phyloP scores from a whole-genome alignment of 306 rosid genomes.

The Rosa chinensis region DNA sequence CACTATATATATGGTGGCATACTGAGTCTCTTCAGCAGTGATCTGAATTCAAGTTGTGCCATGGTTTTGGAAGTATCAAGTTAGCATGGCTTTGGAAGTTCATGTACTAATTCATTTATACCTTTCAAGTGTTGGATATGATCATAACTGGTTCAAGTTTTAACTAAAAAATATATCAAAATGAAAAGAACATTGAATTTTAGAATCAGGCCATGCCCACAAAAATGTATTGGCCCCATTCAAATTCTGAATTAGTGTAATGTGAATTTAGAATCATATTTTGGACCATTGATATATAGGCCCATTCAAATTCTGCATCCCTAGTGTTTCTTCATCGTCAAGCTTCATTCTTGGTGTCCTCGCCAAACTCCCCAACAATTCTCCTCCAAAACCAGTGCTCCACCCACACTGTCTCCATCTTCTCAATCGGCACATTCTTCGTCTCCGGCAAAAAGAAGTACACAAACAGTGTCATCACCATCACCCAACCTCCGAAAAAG shows the following conservation, averaged over 20 bases:
- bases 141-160: not conserved
- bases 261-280: not conserved
- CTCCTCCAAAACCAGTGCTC: constrained; percentile 62
- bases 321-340: not conserved
- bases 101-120: not conserved
- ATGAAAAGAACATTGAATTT: not conserved
- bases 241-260: not conserved
- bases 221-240: no score
- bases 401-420: constrained; percentile 58
- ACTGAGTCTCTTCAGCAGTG: not conserved
- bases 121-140: not conserved
- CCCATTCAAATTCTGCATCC: not conserved
- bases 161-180: no score
- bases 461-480: constrained; percentile 57
- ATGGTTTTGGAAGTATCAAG: no score
- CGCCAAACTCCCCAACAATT: constrained; percentile 30
- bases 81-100: not conserved
- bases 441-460: constrained; percentile 58
- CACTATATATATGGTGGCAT: no score
- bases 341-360: constrained; percentile 8
- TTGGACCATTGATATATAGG: no score
- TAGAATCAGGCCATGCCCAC: not conserved
- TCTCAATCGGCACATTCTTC: constrained; percentile 56
- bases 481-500: constrained; percentile 65
- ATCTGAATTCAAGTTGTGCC: not conserved